Evolutionary conservation across 2,329 filamentous ascomycete genomes (phyloP).

Genomic region (Fusarium pseudoanthophilum): DNA sequence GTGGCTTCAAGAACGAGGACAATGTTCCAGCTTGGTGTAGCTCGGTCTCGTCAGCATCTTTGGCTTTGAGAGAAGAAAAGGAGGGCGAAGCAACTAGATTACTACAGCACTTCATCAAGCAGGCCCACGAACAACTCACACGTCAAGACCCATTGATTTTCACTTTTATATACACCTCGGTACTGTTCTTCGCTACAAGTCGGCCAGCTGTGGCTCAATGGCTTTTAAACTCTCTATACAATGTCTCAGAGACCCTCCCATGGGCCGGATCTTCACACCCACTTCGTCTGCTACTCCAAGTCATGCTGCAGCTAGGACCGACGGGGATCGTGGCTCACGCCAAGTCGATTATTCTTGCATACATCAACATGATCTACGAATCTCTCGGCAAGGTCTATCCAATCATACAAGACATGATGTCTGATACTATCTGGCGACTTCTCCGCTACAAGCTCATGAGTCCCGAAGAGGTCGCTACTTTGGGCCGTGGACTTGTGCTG

Average conservation of each 20-base stretch:
- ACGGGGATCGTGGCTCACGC: neutral
- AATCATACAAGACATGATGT: neutral
- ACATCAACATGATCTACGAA: neutral
- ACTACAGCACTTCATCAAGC: neutral
- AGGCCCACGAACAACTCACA: neutral
- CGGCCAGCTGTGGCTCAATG: neutral
- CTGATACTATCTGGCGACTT: neutral
- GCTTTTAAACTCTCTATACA: neutral
- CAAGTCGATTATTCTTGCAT: neutral
- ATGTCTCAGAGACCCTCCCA: neutral
- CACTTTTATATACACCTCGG: neutral
- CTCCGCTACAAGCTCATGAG: neutral
- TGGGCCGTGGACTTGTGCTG: neutral
- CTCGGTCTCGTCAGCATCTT: neutral
- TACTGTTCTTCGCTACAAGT: neutral
- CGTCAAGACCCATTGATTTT: neutral
- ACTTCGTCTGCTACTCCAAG: neutral
- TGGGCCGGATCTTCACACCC: neutral
- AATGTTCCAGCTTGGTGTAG: slow-evolving; percentile 1
- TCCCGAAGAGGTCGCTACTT: neutral
- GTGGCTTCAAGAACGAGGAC: neutral
- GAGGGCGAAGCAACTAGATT: neutral
- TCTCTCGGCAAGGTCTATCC: neutral
- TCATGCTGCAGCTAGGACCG: neutral
- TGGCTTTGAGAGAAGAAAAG: neutral